Conservation (phyloP, 371 early-diverging fungal genomes). For the Saksenaea vasiformis region DNA sequence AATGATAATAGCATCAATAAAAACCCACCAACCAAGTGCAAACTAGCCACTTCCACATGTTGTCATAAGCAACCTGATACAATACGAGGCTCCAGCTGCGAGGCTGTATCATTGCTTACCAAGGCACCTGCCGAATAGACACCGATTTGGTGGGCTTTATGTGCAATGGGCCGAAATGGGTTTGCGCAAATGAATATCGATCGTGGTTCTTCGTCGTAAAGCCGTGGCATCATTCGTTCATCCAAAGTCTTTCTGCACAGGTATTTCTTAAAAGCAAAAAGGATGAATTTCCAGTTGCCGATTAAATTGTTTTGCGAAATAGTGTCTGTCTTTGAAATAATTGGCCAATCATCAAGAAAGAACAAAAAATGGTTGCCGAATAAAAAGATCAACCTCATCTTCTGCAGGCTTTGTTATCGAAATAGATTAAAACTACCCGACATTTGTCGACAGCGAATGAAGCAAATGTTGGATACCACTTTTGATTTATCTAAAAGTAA, state of each 20-base stretch:
- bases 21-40: conserved; percentile 85
- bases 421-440: no score
- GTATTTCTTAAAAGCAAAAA: no score
- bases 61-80: not conserved
- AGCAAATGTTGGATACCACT: no score
- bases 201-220: conserved; percentile 44
- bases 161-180: conserved; percentile 44
- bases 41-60: conserved; percentile 46
- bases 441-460: no score
- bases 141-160: conserved; percentile 55
- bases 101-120: conserved; percentile 26
- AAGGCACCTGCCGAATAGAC: conserved; percentile 57
- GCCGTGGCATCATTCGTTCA: conserved; percentile 15
- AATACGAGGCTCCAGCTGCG: not conserved
- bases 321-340: no score
- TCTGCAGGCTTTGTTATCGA: no score
- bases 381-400: no score
- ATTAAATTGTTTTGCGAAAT: no score
- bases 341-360: no score
- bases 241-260: not conserved
- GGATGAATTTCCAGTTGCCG: no score
- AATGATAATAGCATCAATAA: conserved; percentile 71
- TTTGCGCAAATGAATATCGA: conserved; percentile 47
- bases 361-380: no score
- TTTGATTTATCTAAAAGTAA: no score